phyloP scores from a whole-genome alignment of 176 grass and related monocot genomes.

The Lolium rigidum region DNA sequence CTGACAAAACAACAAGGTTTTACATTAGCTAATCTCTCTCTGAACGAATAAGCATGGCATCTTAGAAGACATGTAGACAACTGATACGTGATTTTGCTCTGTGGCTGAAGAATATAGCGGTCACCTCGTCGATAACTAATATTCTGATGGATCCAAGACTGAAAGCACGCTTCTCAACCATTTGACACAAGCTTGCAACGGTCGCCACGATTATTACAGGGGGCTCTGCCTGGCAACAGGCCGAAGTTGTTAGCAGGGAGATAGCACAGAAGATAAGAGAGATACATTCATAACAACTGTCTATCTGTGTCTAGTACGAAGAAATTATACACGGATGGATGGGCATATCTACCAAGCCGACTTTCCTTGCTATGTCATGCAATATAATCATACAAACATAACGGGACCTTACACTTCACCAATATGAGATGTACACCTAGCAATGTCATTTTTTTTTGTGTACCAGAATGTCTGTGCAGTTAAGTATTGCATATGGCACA shows the following conservation, averaged over 20 bases:
- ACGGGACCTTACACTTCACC: neutral
- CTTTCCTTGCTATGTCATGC: neutral
- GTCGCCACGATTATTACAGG: slow-evolving; percentile 85
- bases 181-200: slow-evolving; percentile 82
- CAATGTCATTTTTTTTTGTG: too few relatives aligned
- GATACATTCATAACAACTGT: neutral
- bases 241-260: neutral
- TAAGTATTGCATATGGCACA: slow-evolving; percentile 13
- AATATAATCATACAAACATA: neutral
- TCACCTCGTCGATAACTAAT: slow-evolving; percentile 89
- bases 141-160: slow-evolving; percentile 74
- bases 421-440: neutral
- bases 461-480: neutral
- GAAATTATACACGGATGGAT: neutral
- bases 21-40: neutral
- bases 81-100: neutral
- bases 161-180: slow-evolving; percentile 75
- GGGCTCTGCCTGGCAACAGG: slow-evolving; percentile 73
- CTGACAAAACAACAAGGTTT: slow-evolving; percentile 45
- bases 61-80: neutral
- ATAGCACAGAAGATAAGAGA: neutral
- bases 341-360: neutral
- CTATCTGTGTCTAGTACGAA: neutral
- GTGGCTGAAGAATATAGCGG: neutral
- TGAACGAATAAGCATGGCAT: neutral